These are phyloP conservation scores for Nitzschia sp. DNA, from an alignment of 108 stramenopile genomes.

Conservation along the genomic window DNA sequence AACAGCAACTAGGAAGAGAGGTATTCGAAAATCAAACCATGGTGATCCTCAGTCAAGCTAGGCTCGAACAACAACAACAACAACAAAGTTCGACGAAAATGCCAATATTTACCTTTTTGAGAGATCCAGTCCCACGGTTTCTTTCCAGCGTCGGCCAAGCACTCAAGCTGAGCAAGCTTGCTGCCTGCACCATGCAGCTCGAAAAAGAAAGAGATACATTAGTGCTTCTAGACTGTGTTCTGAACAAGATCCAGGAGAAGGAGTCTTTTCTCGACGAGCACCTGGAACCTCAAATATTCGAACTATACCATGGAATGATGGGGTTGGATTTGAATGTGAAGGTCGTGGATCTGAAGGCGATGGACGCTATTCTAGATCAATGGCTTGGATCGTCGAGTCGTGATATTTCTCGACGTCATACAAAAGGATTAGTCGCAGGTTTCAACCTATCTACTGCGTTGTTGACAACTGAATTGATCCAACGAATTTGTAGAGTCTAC, in stretches of 20 bases:
- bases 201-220: not conserved
- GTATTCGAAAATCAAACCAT: not conserved
- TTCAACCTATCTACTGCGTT: not conserved
- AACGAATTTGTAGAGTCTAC: slow-evolving; percentile 9
- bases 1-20: not conserved
- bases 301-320: slow-evolving; percentile 12
- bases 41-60: not conserved
- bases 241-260: not conserved
- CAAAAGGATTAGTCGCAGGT: not conserved
- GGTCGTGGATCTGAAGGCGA: not conserved
- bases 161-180: slow-evolving; percentile 4
- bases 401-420: not conserved
- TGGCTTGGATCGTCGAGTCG: not conserved
- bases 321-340: not conserved
- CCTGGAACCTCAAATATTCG: slow-evolving; percentile 7
- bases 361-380: not conserved
- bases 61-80: not conserved
- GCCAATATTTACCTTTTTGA: slow-evolving; percentile 17
- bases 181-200: not conserved
- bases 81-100: not conserved
- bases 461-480: slow-evolving; percentile 1
- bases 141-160: slow-evolving; percentile 8
- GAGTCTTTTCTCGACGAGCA: slow-evolving; percentile 9
- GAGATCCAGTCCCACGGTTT: slow-evolving; percentile 17
- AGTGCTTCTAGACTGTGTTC: slow-evolving; percentile 4